Evolutionary conservation across 2,329 filamentous ascomycete species (phyloP).

Genomic region (Botrytis fragariae): DNA sequence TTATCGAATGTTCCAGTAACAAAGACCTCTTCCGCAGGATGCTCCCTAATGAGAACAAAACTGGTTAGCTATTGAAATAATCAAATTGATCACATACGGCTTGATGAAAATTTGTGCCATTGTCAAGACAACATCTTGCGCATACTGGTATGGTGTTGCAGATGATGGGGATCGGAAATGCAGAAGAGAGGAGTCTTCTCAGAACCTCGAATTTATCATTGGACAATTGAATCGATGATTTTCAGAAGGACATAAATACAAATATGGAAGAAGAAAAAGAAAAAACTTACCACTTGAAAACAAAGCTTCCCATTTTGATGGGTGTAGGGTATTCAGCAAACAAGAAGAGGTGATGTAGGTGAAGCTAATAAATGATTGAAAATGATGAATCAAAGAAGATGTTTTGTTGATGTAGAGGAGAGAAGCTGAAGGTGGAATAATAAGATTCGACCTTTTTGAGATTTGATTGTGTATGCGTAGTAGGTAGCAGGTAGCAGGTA

Average conservation of each 20-base stretch:
- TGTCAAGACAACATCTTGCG: background rate
- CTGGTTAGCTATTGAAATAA: background rate
- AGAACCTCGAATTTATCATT: background rate
- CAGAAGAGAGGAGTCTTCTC: background rate
- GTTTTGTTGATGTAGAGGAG: background rate
- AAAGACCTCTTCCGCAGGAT: conserved; percentile 79
- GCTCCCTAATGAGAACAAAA: conserved; percentile 64
- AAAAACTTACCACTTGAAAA: conserved; percentile 40
- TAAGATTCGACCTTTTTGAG: background rate
- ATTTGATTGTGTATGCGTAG: background rate
- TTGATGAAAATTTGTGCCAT: background rate
- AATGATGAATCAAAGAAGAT: background rate
- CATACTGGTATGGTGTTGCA: background rate
- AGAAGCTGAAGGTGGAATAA: background rate
- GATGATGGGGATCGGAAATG: background rate
- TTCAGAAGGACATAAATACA: background rate
- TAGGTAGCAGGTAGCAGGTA: background rate
- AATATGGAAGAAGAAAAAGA: background rate
- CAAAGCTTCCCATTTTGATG: conserved; percentile 39
- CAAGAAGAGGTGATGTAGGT: background rate
- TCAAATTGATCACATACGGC: background rate
- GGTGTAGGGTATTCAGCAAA: conserved; percentile 9
- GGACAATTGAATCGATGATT: background rate
- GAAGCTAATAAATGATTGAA: background rate
- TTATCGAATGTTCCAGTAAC: conserved; percentile 95